A percentile compares a stretch with the other conserved stretches of the same genome.
Evolutionary conservation across 345 rosid species (phyloP).

Genomic region (Eucalyptus brandiana): DNA sequence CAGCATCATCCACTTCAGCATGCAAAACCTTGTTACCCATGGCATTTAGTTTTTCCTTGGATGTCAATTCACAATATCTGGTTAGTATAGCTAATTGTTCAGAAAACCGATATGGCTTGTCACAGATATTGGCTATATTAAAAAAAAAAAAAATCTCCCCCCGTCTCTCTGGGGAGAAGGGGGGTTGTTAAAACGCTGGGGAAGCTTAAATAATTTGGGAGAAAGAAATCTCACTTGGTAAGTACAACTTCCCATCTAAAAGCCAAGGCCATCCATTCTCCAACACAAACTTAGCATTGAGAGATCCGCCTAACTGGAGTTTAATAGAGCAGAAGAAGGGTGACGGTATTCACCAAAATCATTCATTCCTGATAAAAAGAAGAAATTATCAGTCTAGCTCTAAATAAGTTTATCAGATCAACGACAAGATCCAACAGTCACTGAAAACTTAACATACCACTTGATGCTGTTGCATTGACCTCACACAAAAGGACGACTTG

Average conservation of each 20-base stretch:
- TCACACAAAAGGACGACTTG: conserved; percentile 82
- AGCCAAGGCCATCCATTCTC: conserved; percentile 61
- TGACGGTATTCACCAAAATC: conserved; percentile 48
- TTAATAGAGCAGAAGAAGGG: conserved; percentile 42
- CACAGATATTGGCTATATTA: not conserved
- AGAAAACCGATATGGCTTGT: not conserved
- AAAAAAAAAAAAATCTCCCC: not conserved
- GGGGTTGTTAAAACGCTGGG: not conserved
- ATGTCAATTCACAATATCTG: not conserved
- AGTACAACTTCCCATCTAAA: conserved; percentile 56
- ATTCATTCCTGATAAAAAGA: conserved; percentile 20
- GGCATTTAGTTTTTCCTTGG: not conserved
- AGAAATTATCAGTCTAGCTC: not conserved
- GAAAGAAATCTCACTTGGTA: conserved; percentile 35
- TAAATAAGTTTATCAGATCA: not conserved
- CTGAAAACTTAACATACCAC: conserved; percentile 17
- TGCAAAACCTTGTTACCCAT: not conserved
- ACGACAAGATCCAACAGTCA: not conserved
- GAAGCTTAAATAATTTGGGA: not conserved
- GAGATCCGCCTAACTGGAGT: conserved; percentile 53
- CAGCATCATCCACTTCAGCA: not conserved
- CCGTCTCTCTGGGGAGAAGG: not conserved
- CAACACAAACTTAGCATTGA: conserved; percentile 60
- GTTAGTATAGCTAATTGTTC: not conserved
- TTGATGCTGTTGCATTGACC: conserved; percentile 24